Conservation (phyloP, 192 early-diverging fungal species). For the Martensiomyces pterosporus region DNA sequence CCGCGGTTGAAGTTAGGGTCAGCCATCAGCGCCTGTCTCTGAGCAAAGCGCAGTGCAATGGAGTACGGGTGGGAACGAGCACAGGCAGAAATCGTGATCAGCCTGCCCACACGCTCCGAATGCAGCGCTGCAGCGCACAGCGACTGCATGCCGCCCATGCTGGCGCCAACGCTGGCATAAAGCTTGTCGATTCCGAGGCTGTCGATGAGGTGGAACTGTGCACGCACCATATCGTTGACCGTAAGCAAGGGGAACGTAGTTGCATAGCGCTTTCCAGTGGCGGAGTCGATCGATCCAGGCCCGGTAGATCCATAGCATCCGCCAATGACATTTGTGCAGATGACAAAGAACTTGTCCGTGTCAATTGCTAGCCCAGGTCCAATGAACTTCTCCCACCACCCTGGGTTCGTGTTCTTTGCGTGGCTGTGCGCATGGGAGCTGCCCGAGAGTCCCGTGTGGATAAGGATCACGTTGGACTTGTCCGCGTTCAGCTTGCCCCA, state of each 20-base stretch:
- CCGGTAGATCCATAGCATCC: slow-evolving; percentile 97
- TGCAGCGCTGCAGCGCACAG: slow-evolving; percentile 78
- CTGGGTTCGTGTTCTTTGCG: slow-evolving; percentile 64
- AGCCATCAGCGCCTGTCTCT: slow-evolving; percentile 84
- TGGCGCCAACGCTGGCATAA: slow-evolving; percentile 85
- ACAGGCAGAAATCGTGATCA: slow-evolving; percentile 85
- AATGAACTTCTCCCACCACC: slow-evolving; percentile 99
- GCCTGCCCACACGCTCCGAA: slow-evolving; percentile 74
- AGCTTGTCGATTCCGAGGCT: slow-evolving; percentile 70
- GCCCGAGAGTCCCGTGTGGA: slow-evolving; percentile 93
- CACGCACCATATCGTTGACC: slow-evolving; percentile 93
- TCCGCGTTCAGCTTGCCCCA: slow-evolving; percentile 88
- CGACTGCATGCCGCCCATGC: slow-evolving; percentile 97
- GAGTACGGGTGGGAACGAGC: slow-evolving; percentile 95
- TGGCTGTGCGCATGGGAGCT: slow-evolving; percentile 91
- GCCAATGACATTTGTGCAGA: slow-evolving; percentile 95
- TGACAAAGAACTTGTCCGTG: slow-evolving; percentile 90
- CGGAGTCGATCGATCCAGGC: slow-evolving; percentile 77
- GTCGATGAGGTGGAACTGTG: slow-evolving; percentile 86
- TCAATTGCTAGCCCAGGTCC: slow-evolving; percentile 87
- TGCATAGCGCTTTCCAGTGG: slow-evolving; percentile 70
- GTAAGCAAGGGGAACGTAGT: slow-evolving; percentile 89
- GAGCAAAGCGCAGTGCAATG: slow-evolving; percentile 88
- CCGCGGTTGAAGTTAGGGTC: slow-evolving; percentile 96
- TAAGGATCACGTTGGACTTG: slow-evolving; percentile 80